A percentile compares a stretch with the other conserved stretches of the same genome.
Conservation (phyloP, 768 basidiomycete genomes). For the Calvatia gigantea region DNA sequence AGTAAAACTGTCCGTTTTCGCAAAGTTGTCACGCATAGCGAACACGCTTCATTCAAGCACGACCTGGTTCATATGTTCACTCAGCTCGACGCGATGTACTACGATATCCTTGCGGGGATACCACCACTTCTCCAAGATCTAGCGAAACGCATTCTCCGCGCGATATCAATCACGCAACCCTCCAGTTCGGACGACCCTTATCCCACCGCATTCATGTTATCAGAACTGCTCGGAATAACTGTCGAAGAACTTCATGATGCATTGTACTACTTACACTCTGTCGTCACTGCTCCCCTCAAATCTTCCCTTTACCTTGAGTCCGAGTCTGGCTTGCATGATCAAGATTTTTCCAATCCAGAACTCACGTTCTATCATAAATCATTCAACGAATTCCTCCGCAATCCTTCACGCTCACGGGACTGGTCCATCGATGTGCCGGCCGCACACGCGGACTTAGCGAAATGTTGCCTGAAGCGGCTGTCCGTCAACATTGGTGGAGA, state of each 20-base stretch:
- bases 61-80: not conserved
- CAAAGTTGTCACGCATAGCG: not conserved
- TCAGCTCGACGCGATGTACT: not conserved
- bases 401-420: not conserved
- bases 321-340: not conserved
- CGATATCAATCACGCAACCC: conserved; percentile 5
- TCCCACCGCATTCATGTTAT: not conserved
- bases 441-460: not conserved
- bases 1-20: not conserved
- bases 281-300: not conserved
- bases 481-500: no score
- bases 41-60: not conserved
- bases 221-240: not conserved
- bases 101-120: not conserved
- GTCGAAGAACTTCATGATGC: not conserved
- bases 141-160: not conserved
- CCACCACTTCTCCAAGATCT: not conserved
- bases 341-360: not conserved
- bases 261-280: not conserved
- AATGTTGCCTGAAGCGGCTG: not conserved
- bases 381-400: not conserved
- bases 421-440: not conserved
- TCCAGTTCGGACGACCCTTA: not conserved
- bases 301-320: not conserved
- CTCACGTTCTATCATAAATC: conserved; percentile 1